Evolutionary conservation across 2,329 filamentous ascomycete genomes (phyloP), one percentile per base, ranked within the genome.

Genomic region (Leptosphaerulina australis): DNA sequence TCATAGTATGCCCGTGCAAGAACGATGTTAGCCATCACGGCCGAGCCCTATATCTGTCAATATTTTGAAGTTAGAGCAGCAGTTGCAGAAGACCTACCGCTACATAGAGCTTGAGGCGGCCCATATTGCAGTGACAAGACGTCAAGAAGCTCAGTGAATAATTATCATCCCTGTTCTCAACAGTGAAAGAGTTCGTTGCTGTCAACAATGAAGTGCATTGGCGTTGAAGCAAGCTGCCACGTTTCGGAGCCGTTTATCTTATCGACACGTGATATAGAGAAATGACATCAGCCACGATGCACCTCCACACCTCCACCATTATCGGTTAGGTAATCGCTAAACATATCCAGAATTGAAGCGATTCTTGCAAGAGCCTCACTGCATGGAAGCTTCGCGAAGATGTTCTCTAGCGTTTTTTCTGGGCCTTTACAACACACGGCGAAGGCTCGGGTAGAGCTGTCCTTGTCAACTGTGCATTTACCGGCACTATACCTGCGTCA

Each of bases 1-100:
- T 97, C 90, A 69, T 94, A 88, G 75, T 97, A 93, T 55, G 94
- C 93, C 70, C 92, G 94, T 50, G 96, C 76, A 53, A 97, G 82
- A 52, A 96, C 91, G 64, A 86, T 84, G 59, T 85, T 88, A 64
- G 93, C 93, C 70, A 96, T 86, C 75, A 86, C 87, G 73, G 88
- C 86, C 46, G 93, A 97, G 74, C 85, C 65, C 70, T 73, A 36
- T 14, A 35, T 20, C n/a, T 44, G 47, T 69, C 21, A 67, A 60
- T 48, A 64, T 50, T 24, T 24, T 26, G 35, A 31, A 10, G 37
- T 26, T 22, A 20, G n/a, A 25, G 22, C 10, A 12, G 18, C 5
- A 9, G 15, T 15, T 14, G n/a, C 11, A 20, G 15, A 7, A 11
- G 26, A 22, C 47, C 31, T 69, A 71, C 69, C 58, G 66, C 60